Evolutionary conservation across 345 rosid genomes (phyloP).

Genomic region (Eucalyptus cladocalyx): DNA sequence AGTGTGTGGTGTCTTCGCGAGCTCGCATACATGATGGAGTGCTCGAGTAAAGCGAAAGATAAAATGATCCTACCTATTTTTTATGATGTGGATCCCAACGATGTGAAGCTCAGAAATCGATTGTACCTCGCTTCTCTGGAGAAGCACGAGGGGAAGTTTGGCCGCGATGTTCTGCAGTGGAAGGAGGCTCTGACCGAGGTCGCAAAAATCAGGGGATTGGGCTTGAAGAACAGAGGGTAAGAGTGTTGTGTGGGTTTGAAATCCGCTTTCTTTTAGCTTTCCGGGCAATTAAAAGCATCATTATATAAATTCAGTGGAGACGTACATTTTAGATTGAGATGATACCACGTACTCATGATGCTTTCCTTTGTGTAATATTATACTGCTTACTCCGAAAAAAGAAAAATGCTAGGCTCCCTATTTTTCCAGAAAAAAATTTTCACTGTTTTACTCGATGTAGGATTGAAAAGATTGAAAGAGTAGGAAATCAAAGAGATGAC

Average conservation of each 20-base stretch:
- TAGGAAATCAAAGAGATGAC: accelerated
- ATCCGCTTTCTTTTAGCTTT: too few relatives aligned
- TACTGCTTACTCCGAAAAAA: not conserved
- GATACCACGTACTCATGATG: not conserved
- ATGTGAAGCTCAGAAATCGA: not conserved
- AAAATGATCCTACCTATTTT: not conserved
- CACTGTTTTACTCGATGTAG: accelerated
- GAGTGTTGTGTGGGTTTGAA: not conserved
- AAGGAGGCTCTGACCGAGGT: not conserved
- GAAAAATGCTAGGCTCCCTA: accelerated
- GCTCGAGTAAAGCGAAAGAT: not conserved
- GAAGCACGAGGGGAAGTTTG: not conserved
- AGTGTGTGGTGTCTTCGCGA: accelerated
- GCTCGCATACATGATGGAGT: accelerated
- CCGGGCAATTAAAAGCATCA: too few relatives aligned
- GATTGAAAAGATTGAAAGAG: not conserved
- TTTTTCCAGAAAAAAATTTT: not conserved
- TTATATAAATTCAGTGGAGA: too few relatives aligned
- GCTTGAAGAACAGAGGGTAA: not conserved
- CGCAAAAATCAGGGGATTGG: accelerated
- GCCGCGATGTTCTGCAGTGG: not conserved
- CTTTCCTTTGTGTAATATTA: not conserved
- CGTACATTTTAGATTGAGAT: too few relatives aligned
- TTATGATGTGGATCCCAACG: accelerated
- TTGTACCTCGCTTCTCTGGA: not conserved